Evolutionary conservation across 306 rosid genomes (phyloP).

Genomic region (Vigna radiata): DNA sequence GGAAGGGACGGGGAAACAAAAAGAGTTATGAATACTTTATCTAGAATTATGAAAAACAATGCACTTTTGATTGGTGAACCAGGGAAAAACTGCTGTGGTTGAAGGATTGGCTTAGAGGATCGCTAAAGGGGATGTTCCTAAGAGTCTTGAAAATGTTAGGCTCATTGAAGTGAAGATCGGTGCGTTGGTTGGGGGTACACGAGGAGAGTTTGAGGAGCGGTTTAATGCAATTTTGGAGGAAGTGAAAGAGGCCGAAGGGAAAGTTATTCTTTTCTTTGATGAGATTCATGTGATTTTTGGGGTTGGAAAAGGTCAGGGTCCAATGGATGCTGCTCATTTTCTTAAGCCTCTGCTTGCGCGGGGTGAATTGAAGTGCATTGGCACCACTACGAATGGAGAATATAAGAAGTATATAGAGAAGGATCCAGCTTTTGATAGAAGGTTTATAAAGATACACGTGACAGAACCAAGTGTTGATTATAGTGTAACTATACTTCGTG

Average conservation of each 20-base stretch:
- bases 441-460: not conserved
- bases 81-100: not conserved
- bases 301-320: not conserved
- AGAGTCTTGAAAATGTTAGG: not conserved
- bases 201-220: not conserved
- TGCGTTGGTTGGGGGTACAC: not conserved
- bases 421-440: not conserved
- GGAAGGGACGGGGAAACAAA: no score
- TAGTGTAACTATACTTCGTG: not conserved
- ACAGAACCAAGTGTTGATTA: not conserved
- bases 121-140: not conserved
- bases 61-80: no score
- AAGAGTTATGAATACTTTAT: no score
- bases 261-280: no score
- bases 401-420: not conserved
- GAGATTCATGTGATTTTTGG: not conserved
- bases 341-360: not conserved
- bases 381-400: not conserved
- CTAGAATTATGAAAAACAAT: no score
- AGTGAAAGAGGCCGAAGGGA: not conserved
- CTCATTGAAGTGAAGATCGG: not conserved
- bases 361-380: not conserved
- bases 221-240: not conserved
- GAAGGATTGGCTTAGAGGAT: not conserved
- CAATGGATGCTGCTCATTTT: not conserved